Evolutionary conservation across 2,329 filamentous ascomycete genomes (phyloP).

Genomic region (Alternaria angustiovoidea): DNA sequence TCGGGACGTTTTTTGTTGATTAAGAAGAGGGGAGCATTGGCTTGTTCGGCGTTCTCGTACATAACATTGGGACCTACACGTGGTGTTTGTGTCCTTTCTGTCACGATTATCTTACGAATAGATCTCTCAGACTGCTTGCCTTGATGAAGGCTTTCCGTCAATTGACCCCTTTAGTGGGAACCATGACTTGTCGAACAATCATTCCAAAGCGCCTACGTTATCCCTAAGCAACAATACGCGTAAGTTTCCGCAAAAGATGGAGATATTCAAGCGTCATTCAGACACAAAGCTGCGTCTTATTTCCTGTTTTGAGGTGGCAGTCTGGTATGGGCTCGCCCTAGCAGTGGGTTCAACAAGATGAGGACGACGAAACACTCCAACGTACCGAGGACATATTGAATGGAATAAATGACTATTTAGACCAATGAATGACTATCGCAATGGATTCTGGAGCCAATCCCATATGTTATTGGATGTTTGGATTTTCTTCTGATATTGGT

Average conservation of each 20-base stretch:
- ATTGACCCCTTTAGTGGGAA: slow-evolving; percentile 1
- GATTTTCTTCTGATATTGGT: neutral
- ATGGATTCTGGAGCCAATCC: neutral
- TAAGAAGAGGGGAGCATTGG: slow-evolving; percentile 20
- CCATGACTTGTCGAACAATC: neutral
- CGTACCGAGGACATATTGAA: neutral
- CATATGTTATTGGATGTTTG: neutral
- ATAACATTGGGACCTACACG: slow-evolving; percentile 2
- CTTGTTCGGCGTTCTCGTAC: slow-evolving; percentile 20
- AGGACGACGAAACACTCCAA: neutral
- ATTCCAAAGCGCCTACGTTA: neutral
- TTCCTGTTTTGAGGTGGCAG: neutral
- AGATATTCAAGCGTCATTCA: neutral
- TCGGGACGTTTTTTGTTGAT: slow-evolving; percentile 14
- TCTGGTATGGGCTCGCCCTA: neutral
- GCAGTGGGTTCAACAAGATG: neutral
- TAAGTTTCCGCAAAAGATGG: neutral
- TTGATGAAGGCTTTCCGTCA: slow-evolving; percentile 4
- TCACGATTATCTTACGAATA: slow-evolving; percentile 15
- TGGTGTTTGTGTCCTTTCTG: slow-evolving; percentile 13
- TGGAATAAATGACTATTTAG: neutral
- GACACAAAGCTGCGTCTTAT: neutral
- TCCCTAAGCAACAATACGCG: neutral
- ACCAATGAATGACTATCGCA: neutral
- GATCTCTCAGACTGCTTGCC: slow-evolving; percentile 15